Evolutionary conservation across 768 basidiomycete genomes (phyloP).

Genomic region (Daedalea quercina): DNA sequence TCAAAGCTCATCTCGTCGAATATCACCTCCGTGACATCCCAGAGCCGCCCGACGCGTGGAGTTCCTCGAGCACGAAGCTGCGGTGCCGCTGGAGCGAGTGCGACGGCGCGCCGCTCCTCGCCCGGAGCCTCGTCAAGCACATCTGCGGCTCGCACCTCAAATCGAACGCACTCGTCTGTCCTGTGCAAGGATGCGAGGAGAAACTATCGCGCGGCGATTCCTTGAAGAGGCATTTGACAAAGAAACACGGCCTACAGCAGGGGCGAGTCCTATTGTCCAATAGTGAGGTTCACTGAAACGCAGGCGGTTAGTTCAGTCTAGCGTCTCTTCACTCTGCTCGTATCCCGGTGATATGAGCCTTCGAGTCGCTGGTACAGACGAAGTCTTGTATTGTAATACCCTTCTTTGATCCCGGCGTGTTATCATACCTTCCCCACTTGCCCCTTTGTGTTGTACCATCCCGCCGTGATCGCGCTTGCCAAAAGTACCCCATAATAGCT

Average conservation of each 20-base stretch:
- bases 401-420: no score
- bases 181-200: neutral
- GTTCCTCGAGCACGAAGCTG: neutral
- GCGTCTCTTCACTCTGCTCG: no score
- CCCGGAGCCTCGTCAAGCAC: neutral
- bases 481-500: no score
- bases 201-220: neutral
- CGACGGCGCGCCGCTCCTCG: neutral
- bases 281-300: no score
- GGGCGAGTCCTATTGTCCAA: no score
- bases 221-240: neutral
- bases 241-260: neutral
- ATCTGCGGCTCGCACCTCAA: neutral
- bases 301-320: no score
- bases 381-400: no score
- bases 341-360: no score
- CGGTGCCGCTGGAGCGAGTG: neutral
- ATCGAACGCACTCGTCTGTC: neutral
- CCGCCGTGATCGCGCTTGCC: no score
- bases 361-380: no score
- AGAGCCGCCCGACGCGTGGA: neutral
- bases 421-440: no score
- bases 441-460: no score
- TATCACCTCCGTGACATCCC: neutral
- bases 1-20: neutral